Conservation (phyloP, 1,284 basidiomycete species). For the Fomes fomentarius region DNA sequence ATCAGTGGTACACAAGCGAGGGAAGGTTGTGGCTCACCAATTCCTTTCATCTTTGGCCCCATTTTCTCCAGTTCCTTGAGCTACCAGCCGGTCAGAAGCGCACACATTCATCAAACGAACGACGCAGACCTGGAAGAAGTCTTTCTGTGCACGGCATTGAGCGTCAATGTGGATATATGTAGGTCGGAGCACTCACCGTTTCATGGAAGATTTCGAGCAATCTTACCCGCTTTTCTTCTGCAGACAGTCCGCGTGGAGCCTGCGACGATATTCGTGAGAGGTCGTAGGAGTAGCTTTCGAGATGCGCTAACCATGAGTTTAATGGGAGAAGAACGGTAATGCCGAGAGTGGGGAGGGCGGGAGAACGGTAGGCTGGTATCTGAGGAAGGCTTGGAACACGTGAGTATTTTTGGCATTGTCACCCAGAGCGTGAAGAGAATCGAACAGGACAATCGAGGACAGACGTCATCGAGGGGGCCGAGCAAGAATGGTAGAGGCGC, state of each 20-base stretch:
- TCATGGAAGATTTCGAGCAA: constrained; percentile 90
- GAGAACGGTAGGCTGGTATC: too few relatives aligned
- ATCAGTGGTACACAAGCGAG: neutral
- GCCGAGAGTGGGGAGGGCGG: too few relatives aligned
- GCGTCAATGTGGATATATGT: neutral
- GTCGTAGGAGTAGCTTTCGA: neutral
- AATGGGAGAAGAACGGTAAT: neutral
- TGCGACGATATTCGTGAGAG: constrained; percentile 30
- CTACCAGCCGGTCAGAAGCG: constrained; percentile 35
- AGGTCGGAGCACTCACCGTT: constrained; percentile 51
- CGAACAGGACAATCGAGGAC: too few relatives aligned
- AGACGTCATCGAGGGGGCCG: too few relatives aligned
- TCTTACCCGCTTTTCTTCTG: constrained; percentile 80
- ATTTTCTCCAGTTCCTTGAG: constrained; percentile 90
- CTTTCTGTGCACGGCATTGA: constrained; percentile 61
- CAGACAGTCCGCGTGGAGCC: constrained; percentile 79
- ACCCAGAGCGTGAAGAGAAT: too few relatives aligned
- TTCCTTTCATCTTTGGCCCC: constrained; percentile 84
- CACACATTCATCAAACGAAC: neutral
- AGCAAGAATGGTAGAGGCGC: too few relatives aligned
- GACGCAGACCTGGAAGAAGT: constrained; percentile 74
- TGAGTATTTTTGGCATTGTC: too few relatives aligned
- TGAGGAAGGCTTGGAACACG: too few relatives aligned
- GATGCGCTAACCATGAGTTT: neutral
- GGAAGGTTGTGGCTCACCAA: constrained; percentile 50